These are phyloP conservation scores for Dictyostelium capitatum DNA, from an alignment of 78 protist species.

Conservation along the genomic window DNA sequence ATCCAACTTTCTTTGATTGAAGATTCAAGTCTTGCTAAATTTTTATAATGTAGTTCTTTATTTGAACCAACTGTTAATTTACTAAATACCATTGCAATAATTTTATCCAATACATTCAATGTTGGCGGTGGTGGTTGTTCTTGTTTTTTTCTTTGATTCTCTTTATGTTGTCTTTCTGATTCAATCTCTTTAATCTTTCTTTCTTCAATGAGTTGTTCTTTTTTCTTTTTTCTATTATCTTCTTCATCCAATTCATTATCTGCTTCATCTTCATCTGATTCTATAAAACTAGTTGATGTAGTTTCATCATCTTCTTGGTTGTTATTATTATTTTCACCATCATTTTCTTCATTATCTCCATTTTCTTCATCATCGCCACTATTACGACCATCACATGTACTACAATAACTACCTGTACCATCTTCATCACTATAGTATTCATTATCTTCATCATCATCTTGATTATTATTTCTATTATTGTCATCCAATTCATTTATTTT, in stretches of 20 bases:
- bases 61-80: neutral
- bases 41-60: constrained; percentile 39
- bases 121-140: constrained; percentile 40
- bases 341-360: neutral
- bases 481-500: constrained; percentile 20
- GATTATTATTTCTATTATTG: neutral
- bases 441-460: neutral
- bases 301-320: neutral
- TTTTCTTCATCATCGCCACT: neutral
- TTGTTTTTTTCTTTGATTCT: constrained; percentile 5
- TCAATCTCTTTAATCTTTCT: constrained; percentile 14
- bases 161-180: neutral
- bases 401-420: neutral
- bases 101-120: constrained; percentile 52
- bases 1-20: constrained; percentile 66
- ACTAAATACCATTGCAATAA: constrained; percentile 68
- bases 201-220: constrained; percentile 28
- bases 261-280: constrained; percentile 34
- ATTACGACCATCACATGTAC: neutral
- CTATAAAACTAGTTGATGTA: neutral
- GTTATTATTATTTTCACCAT: neutral
- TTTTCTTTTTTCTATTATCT: constrained; percentile 27
- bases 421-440: neutral
- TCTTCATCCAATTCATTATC: constrained; percentile 32
- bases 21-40: neutral